Base-by-base conservation (phyloP, 495 filamentous ascomycete species). In the Penicillium robsamsonii region DNA sequence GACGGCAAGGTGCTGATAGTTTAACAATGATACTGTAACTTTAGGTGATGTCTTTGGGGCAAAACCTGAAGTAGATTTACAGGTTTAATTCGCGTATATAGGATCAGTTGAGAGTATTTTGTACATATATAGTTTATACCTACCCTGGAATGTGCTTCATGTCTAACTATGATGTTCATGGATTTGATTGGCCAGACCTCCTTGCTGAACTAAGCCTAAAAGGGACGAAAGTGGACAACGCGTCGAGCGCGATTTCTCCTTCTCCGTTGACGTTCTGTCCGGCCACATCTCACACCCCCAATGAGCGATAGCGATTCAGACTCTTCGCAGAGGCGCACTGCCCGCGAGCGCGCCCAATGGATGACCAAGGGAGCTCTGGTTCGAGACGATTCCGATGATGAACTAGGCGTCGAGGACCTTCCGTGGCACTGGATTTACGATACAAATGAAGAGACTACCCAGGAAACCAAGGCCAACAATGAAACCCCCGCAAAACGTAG, bases 381-480 rank as follows among this genome's bases (percentile, higher is more conserved):
- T 13, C 80, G 90, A 56, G 91, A 95, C 53, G 91, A 95, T 67
- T 96, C 91, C 12, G 93, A 97, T 74, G 92, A 96, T 61, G 93
- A 96, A 66, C 79, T 95, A 10, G 91, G 91, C 18, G 75, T 84
- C 17, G 91, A 94, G 51, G 91, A 96, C 69, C 76, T 79, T 41
- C 90, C 91, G 1, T 98, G 94, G 94, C 85, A 95, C 67, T 98
- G 92, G 93, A 85, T 97, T 29, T 94, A 94, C 72, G 77, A 77
- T 29, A 58, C 71, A 4, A 62, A 71, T 25, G 53, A 67, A 17
- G 63, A 70, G 6, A 49, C 61, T 6, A 58, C 69, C 3, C 50
- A 64, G 1, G 59, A 64, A 9, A 45, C 65, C 1, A 58, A 67
- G 40, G 53, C 60, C 7, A 62, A 40, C n/a, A 60, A 58, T 15